Evolutionary conservation across 2,329 filamentous ascomycete genomes (phyloP).

Genomic region (Paracamarosporium sp.): DNA sequence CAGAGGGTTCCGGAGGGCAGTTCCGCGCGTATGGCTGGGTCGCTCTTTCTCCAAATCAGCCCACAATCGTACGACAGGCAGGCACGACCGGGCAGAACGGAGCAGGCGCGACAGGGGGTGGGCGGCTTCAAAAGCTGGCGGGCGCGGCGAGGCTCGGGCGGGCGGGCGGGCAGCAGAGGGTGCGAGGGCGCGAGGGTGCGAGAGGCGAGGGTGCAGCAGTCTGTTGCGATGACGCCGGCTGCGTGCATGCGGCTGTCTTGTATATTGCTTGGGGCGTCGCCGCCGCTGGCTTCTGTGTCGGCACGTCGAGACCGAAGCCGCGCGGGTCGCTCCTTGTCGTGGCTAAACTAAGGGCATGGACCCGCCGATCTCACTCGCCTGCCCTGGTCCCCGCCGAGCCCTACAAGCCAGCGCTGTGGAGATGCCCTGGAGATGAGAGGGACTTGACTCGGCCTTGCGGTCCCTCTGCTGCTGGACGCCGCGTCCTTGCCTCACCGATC

Average conservation of each 20-base stretch:
- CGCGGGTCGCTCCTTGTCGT: not conserved
- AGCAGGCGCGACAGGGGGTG: not conserved
- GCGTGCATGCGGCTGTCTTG: constrained; percentile 1
- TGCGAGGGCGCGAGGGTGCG: not conserved
- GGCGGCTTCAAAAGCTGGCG: not conserved
- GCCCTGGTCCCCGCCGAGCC: not conserved
- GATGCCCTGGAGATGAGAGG: not conserved
- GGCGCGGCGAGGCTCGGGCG: not conserved
- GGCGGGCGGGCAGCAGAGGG: not conserved
- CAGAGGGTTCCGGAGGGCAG: not conserved
- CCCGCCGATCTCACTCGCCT: not conserved
- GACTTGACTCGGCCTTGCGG: not conserved
- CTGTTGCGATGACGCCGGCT: not conserved
- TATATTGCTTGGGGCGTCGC: not conserved
- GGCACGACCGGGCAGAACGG: not conserved
- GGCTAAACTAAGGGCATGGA: not conserved
- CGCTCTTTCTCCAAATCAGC: not conserved
- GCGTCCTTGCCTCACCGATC: too few species aligned
- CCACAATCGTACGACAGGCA: not conserved
- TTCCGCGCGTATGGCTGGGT: not conserved
- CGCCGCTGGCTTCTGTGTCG: too few species aligned
- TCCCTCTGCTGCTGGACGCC: too few species aligned
- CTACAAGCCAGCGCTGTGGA: not conserved
- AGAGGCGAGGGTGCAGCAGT: not conserved
- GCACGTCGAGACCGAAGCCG: not conserved